Evolutionary conservation across 1,139 yeast species (phyloP), one percentile per base, ranked within the genome.

Genomic region (Magnusiomyces starmeri): DNA sequence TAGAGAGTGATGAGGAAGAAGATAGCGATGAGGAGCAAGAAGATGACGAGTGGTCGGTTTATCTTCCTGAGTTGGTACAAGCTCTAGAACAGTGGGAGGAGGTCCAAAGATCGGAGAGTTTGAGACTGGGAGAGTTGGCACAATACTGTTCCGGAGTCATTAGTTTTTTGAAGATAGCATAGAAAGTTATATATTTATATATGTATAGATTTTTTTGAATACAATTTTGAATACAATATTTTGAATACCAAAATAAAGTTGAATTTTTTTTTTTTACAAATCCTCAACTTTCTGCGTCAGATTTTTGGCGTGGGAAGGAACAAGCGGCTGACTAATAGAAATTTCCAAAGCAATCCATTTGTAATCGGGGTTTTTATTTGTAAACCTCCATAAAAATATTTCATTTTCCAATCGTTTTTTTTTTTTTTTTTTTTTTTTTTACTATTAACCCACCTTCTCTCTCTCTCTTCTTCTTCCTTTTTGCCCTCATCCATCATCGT

Each of bases 101-200:
- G 1, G 69, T 63, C 22, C 83, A 81, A 59, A 60, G 64, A 22
- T 60, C 57, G 0, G 76, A 74, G 51, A 73, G 75, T 42, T 72
- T 72, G 12, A 73, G 75, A 29, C 67, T 92, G 62, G 95, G 88
- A 60, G 79, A 77, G 32, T 69, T 87, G 55, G 79, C 82, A 27
- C 86, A 89, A 64, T 89, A 83, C 69, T 87, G 96, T 66, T 75
- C 94, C 1, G 94, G 96, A 56, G 90, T 90, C 10, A 72, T 87
- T 43, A 77, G 75, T 59, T 83, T 86, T 62, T 72, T 89, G 47
- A 56, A 72, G 47, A 61, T 62, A 27, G 63, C 61, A 24, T 64
- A 53, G 54, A 53, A 39, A 46, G 34, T 14, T 29, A 14, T 29
- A 29, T 10, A 29, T 29, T 29, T 29, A 29, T 29, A 39, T 39